phyloP scores from a whole-genome alignment of 768 basidiomycete species.

The Xerocomus spinulosus region DNA sequence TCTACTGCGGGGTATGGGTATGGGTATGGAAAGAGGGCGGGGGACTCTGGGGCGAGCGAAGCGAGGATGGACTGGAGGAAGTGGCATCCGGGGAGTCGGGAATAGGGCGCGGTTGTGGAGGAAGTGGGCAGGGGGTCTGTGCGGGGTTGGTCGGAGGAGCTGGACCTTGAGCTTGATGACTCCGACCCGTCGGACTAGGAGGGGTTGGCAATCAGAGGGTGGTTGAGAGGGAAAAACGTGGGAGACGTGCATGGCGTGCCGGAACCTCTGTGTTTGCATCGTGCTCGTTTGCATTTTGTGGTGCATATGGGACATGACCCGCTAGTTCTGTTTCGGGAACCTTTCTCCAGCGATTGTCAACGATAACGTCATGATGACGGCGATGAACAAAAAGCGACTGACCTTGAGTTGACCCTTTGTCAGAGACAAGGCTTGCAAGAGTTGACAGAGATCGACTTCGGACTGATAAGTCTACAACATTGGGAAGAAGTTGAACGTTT shows the following conservation, averaged over 20 bases:
- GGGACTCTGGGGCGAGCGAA: constrained; percentile 44
- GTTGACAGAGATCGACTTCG: constrained; percentile 48
- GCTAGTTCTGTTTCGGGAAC: constrained; percentile 18
- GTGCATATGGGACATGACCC: constrained; percentile 25
- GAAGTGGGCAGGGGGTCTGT: constrained; percentile 14
- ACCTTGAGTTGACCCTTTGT: constrained; percentile 34
- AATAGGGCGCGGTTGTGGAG: constrained; percentile 9
- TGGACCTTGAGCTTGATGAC: constrained; percentile 43
- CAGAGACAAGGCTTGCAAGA: constrained; percentile 49
- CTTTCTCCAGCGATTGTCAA: constrained; percentile 32
- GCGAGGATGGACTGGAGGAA: constrained; percentile 57
- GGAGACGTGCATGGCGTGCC: constrained; percentile 37
- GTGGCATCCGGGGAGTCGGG: constrained; percentile 47
- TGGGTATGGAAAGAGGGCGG: constrained; percentile 30
- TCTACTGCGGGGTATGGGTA: constrained; percentile 30
- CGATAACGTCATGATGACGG: neutral
- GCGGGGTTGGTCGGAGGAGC: constrained; percentile 27
- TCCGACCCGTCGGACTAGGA: constrained; percentile 43
- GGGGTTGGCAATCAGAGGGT: neutral
- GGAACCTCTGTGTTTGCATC: constrained; percentile 44
- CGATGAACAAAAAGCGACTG: constrained; percentile 2
- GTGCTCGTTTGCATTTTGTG: constrained; percentile 34
- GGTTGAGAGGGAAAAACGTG: too few relatives aligned
- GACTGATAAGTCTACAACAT: constrained; percentile 22
- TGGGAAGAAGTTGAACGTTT: constrained; percentile 1